phyloP scores from a whole-genome alignment of 148 eudicot genomes.

The Dysphania ambrosioides region DNA sequence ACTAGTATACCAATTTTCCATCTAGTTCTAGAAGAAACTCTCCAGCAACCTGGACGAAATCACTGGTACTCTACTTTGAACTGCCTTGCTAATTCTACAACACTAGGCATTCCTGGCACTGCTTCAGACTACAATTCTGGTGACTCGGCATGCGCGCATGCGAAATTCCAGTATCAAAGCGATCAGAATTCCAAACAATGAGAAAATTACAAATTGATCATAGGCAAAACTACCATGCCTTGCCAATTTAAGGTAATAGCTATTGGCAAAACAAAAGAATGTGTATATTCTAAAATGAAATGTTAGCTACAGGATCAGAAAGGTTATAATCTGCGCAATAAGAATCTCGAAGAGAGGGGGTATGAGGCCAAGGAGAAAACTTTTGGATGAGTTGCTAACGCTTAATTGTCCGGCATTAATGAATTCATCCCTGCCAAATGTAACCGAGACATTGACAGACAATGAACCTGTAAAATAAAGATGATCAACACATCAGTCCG shows the following conservation, averaged over 20 bases:
- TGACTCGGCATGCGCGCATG: background rate
- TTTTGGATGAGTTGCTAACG: conserved; percentile 47
- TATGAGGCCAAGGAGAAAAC: conserved; percentile 19
- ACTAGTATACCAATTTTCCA: background rate
- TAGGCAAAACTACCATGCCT: conserved; percentile 16
- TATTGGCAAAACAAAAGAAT: conserved; percentile 7
- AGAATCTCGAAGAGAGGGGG: conserved; percentile 18
- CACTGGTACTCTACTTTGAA: conserved; percentile 5
- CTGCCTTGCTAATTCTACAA: conserved; percentile 14
- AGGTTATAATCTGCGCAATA: conserved; percentile 19
- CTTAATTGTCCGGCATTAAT: conserved; percentile 61
- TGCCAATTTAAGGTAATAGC: conserved; percentile 4
- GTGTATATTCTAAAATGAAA: background rate
- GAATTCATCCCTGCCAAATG: conserved; percentile 58
- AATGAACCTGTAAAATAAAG: conserved; percentile 51
- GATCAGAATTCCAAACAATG: background rate
- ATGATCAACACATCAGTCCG: background rate
- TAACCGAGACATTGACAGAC: conserved; percentile 72
- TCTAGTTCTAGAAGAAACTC: background rate
- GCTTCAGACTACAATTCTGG: background rate
- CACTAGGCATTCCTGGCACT: conserved; percentile 19
- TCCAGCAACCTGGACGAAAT: background rate
- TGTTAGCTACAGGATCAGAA: conserved; percentile 20
- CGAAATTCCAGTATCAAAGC: background rate
- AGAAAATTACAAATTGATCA: background rate